These are phyloP conservation scores for Sinapis alba DNA, from an alignment of 441 rosid species.

Conservation along the genomic window DNA sequence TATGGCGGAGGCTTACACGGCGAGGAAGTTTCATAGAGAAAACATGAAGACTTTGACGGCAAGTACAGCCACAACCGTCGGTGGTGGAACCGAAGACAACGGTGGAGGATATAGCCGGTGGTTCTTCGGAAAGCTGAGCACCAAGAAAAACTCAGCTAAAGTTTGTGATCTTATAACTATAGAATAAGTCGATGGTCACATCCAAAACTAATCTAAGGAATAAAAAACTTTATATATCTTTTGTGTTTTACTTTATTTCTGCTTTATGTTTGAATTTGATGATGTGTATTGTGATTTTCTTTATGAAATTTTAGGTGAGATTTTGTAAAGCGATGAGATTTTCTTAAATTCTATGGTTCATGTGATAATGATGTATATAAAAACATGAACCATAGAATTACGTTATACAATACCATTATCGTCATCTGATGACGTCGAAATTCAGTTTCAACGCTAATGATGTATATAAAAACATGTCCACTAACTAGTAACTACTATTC, in stretches of 20 bases:
- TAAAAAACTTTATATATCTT: background rate
- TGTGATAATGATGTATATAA: too few species aligned
- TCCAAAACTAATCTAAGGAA: background rate
- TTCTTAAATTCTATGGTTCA: background rate
- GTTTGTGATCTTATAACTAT: slow-evolving; percentile 2
- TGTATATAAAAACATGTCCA: background rate
- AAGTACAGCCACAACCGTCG: slow-evolving; percentile 7
- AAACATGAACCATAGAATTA: too few species aligned
- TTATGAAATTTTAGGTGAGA: background rate
- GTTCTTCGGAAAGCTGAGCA: background rate
- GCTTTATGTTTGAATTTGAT: slow-evolving; percentile 15
- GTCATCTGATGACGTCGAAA: background rate
- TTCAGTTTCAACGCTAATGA: background rate
- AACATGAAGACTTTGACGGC: background rate
- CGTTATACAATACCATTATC: background rate
- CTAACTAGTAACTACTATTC: background rate
- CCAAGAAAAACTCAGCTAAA: background rate
- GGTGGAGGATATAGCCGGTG: slow-evolving; percentile 2
- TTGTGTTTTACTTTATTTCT: background rate
- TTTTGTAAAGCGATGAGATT: slow-evolving; percentile 12
- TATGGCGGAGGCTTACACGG: slow-evolving; percentile 21
- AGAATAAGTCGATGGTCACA: background rate
- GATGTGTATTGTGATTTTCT: slow-evolving; percentile 4
- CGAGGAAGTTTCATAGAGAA: background rate
- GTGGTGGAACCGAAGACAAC: background rate